phyloP scores from a whole-genome alignment of 352 stramenopile genomes.

The Phytophthora pisi region DNA sequence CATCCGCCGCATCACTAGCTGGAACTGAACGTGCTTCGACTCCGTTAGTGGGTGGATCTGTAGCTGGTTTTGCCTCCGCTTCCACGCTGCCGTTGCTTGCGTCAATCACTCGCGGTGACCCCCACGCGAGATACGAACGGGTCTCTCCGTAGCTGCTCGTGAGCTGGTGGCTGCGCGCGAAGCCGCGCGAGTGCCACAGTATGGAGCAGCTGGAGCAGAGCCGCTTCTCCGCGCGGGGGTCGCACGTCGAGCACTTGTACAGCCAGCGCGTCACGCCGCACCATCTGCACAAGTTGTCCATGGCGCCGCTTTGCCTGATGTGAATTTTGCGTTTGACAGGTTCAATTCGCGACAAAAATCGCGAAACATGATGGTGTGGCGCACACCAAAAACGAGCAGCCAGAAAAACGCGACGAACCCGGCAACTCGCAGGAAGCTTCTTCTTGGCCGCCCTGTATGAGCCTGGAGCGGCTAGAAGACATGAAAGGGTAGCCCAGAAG shows the following conservation, averaged over 20 bases:
- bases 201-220: conserved; percentile 37
- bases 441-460: not conserved
- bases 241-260: conserved; percentile 43
- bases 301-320: not conserved
- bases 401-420: conserved; percentile 1
- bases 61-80: not conserved
- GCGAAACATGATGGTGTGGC: conserved; percentile 6
- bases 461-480: not conserved
- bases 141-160: conserved; percentile 28
- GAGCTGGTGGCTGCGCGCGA: conserved; percentile 38
- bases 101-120: not conserved
- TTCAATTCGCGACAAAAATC: conserved; percentile 19
- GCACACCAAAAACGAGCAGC: not conserved
- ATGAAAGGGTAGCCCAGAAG: not conserved
- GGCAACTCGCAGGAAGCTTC: not conserved
- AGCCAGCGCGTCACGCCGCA: conserved; percentile 35
- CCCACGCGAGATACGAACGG: conserved; percentile 34
- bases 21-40: not conserved
- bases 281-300: conserved; percentile 38
- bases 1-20: not conserved
- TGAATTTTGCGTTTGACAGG: conserved; percentile 13
- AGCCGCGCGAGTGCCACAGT: conserved; percentile 50
- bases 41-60: not conserved
- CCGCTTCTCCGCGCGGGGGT: conserved; percentile 39
- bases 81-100: not conserved